Conservation (phyloP, 2,329 filamentous ascomycete genomes). For the Torrubiella hemipterigena region DNA sequence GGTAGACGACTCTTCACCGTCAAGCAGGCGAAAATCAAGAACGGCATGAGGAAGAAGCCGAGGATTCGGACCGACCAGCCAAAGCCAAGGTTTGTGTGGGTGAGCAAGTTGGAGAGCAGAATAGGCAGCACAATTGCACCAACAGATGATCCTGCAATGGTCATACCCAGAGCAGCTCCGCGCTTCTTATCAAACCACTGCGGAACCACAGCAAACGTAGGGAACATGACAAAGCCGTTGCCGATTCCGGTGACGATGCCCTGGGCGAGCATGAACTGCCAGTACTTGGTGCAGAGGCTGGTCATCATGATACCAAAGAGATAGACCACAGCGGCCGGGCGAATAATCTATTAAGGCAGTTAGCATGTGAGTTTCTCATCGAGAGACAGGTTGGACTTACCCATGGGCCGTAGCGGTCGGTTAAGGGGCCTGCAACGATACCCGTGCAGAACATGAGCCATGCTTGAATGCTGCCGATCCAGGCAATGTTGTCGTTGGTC, state of each 20-base stretch:
- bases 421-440: conserved; percentile 9
- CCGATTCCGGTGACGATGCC: conserved; percentile 44
- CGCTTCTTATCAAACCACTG: conserved; percentile 69
- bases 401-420: conserved; percentile 10
- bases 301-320: conserved; percentile 34
- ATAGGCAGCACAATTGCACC: conserved; percentile 55
- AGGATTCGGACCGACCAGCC: conserved; percentile 37
- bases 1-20: conserved; percentile 43
- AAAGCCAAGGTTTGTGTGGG: conserved; percentile 31
- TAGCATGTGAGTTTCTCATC: background rate
- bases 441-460: conserved; percentile 13
- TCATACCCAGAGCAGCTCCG: conserved; percentile 69
- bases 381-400: background rate
- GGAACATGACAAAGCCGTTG: conserved; percentile 34
- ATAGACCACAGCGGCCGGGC: conserved; percentile 8
- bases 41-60: conserved; percentile 34
- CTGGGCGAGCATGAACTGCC: conserved; percentile 43
- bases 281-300: conserved; percentile 32
- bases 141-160: conserved; percentile 58
- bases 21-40: conserved; percentile 33
- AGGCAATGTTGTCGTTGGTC: conserved; percentile 13
- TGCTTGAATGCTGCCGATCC: conserved; percentile 14
- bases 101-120: conserved; percentile 31
- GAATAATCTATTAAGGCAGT: conserved; percentile 9
- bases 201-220: conserved; percentile 60